A percentile compares a stretch with the other conserved stretches of the same genome.
These are phyloP conservation scores for Colletotrichum euphorbiae DNA, from an alignment of 2,329 filamentous ascomycete genomes.

Conservation along the genomic window DNA sequence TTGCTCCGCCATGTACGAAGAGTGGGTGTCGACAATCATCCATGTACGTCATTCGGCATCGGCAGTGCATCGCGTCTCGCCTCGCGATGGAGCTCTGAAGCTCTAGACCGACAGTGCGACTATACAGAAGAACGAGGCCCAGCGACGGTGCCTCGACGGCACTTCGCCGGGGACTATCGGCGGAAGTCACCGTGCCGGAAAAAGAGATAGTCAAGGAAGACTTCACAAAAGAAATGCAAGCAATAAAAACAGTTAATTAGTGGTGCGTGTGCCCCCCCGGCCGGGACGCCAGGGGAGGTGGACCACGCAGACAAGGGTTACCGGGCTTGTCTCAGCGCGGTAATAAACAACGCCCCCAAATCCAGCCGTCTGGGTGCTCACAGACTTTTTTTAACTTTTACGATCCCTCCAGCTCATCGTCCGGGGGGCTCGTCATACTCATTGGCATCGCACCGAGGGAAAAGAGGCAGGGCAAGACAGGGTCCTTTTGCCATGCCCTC, in stretches of 20 bases:
- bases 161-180: slow-evolving; percentile 11
- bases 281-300: slow-evolving; percentile 28
- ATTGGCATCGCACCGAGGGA: slow-evolving; percentile 23
- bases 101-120: slow-evolving; percentile 30
- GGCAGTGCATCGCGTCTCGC: slow-evolving; percentile 36
- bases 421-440: slow-evolving; percentile 35
- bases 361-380: slow-evolving; percentile 39
- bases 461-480: slow-evolving; percentile 7
- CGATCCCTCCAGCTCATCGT: slow-evolving; percentile 39
- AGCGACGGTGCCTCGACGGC: slow-evolving; percentile 6
- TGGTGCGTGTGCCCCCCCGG: slow-evolving; percentile 26
- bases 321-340: slow-evolving; percentile 36
- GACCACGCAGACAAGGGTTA: slow-evolving; percentile 24
- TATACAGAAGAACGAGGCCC: background rate
- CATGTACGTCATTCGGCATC: slow-evolving; percentile 39
- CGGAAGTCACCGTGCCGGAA: slow-evolving; percentile 14
- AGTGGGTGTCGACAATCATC: slow-evolving; percentile 31
- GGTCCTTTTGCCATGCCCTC: slow-evolving; percentile 7
- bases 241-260: slow-evolving; percentile 23
- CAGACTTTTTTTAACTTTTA: slow-evolving; percentile 39
- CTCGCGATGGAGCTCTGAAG: slow-evolving; percentile 23
- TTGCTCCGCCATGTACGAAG: slow-evolving; percentile 33
- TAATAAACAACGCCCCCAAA: slow-evolving; percentile 40
- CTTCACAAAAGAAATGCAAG: slow-evolving; percentile 32
- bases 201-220: background rate